phyloP scores from a whole-genome alignment of 768 basidiomycete genomes.

The Boletus tomentosulus region DNA sequence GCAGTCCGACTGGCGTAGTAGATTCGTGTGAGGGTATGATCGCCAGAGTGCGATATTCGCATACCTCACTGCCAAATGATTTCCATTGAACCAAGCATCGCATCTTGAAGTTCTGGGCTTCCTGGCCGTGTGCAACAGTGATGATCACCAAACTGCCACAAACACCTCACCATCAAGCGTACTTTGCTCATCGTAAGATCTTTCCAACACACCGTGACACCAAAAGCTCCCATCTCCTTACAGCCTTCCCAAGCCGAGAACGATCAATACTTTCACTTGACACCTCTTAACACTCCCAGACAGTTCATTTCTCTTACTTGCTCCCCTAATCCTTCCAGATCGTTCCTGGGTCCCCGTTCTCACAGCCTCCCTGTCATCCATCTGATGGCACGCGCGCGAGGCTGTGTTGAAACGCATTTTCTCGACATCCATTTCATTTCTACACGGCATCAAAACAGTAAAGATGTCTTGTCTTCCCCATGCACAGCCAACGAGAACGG shows the following conservation, averaged over 20 bases:
- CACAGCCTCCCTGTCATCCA: neutral
- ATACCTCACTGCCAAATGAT: neutral
- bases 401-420: constrained; percentile 3
- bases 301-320: neutral
- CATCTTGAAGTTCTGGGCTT: no score
- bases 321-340: neutral
- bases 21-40: no score
- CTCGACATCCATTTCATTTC: neutral
- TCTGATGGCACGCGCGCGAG: neutral
- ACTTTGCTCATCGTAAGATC: no score
- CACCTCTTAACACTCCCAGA: neutral
- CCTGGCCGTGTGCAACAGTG: neutral
- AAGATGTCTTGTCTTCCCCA: neutral
- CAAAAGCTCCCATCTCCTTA: neutral
- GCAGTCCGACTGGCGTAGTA: neutral
- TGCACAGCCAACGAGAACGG: constrained; percentile 3
- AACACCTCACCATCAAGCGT: neutral
- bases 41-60: neutral
- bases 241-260: neutral
- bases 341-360: neutral
- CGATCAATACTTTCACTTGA: neutral
- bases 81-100: neutral
- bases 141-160: neutral
- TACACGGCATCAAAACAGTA: neutral
- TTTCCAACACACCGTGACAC: no score